Conservation (phyloP, 257 asterid species). For the Voacanga thouarsii region DNA sequence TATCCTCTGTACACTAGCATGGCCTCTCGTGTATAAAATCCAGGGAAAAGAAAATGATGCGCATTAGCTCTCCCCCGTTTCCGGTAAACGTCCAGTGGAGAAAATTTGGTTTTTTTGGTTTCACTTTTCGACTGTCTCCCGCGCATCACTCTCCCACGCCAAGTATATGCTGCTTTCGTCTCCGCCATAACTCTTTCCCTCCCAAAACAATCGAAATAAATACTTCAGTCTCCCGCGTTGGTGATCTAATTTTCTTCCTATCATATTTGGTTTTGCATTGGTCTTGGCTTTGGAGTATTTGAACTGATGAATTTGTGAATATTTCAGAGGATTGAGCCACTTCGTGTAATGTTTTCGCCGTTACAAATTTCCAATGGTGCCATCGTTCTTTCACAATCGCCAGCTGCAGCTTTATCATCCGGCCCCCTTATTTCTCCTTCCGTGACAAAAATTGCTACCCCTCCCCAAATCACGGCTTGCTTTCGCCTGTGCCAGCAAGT, state of each 20-base stretch:
- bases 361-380: neutral
- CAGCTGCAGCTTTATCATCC: neutral
- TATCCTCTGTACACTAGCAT: too few species aligned
- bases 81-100: too few species aligned
- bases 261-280: neutral
- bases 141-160: too few species aligned
- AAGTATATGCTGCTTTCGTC: too few species aligned
- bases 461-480: conserved; percentile 1
- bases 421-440: neutral
- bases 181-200: too few species aligned
- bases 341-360: neutral
- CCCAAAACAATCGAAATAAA: too few species aligned
- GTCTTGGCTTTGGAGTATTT: neutral
- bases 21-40: too few species aligned
- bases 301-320: neutral
- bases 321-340: neutral
- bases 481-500: conserved; percentile 4
- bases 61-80: too few species aligned
- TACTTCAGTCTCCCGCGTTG: too few species aligned
- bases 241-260: neutral
- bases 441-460: conserved; percentile 8
- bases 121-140: too few species aligned
- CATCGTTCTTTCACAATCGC: conserved; percentile 5
- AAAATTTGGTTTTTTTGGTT: too few species aligned
- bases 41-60: too few species aligned